Base-by-base conservation (phyloP, 148 eudicot species). In the Chenopodium album region DNA sequence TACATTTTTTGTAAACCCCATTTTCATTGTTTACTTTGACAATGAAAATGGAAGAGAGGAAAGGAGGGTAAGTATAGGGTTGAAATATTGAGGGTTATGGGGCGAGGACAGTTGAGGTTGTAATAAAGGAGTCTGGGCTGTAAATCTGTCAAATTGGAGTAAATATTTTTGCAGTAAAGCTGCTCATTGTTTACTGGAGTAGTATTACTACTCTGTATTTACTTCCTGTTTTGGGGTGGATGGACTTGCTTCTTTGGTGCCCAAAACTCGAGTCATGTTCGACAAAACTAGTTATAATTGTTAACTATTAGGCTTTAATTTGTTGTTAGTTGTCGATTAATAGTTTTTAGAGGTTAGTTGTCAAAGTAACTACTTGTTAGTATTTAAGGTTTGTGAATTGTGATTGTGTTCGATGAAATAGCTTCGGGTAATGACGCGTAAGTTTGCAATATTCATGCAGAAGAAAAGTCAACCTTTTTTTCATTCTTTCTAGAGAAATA, bases 1-100 rank as follows among this genome's bases (percentile, higher is more conserved):
- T 52, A 68, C 52, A 37, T 37, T 78, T 77, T 48, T 87, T 82
- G 75, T 71, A 68, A 82, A 71, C 78, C 73, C 87, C 92, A 90
- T 90, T 79, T 82, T 64, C 19, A 69, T 29, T 48, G 63, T 14
- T 22, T 71, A 74, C 44, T 11, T 6, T 46, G 14, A 7, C 20
- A 11, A 4, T 1, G 17, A 37, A 29, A 71, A 20, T 41, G 44
- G 56, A 8, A 59, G 56, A 41, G 29, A 29, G 52, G 37, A 64
- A 72, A 41, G 78, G 44, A 41, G 44, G 8, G 54, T 70, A 26
- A 71, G 8, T 13, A 12, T 14, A 63, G 67, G n/a, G 76, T 26
- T 34, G 37, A 16, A 34, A 28, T 13, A 65, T 9, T 34, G 74
- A 22, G 59, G 17, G 47, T 2, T 17, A 17, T 14, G 22, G 62